A percentile compares a stretch with the other conserved stretches of the same genome.
These are phyloP conservation scores for Ascochyta clinopodiicola DNA, from an alignment of 2,329 filamentous ascomycete genomes.

Conservation along the genomic window DNA sequence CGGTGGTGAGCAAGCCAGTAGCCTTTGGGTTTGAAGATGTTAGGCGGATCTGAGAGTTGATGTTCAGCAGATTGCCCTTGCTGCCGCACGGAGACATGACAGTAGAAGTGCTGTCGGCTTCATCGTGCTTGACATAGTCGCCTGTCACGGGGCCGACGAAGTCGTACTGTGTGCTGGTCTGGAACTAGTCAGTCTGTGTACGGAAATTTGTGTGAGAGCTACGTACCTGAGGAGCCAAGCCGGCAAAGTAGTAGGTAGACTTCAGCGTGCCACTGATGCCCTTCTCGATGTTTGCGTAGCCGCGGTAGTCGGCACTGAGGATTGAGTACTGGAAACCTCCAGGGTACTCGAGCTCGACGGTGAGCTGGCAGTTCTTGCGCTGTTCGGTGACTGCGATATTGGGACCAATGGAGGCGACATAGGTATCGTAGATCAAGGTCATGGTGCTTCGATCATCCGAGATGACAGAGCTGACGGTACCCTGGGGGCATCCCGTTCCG, in stretches of 20 bases:
- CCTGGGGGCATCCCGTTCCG: constrained; percentile 57
- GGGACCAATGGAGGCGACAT: constrained; percentile 59
- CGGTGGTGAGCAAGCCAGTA: constrained; percentile 54
- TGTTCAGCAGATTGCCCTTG: constrained; percentile 59
- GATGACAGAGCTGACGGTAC: constrained; percentile 52
- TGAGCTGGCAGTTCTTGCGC: constrained; percentile 63
- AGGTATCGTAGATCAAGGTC: constrained; percentile 61
- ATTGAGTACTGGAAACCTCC: constrained; percentile 61
- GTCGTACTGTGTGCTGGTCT: constrained; percentile 48
- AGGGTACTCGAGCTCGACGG: constrained; percentile 60
- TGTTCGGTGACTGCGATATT: constrained; percentile 51
- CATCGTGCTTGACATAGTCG: constrained; percentile 50
- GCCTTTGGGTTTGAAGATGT: constrained; percentile 38
- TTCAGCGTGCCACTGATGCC: constrained; percentile 58
- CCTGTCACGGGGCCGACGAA: constrained; percentile 51
- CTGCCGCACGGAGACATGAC: constrained; percentile 62
- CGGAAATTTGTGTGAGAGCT: neutral
- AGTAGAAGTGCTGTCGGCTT: constrained; percentile 53
- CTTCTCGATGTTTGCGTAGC: constrained; percentile 56
- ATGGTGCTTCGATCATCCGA: constrained; percentile 54
- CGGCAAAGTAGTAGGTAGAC: constrained; percentile 63
- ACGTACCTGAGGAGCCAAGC: constrained; percentile 51
- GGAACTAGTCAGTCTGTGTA: constrained; percentile 7
- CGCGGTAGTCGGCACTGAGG: constrained; percentile 60
- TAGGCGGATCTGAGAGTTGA: constrained; percentile 60